Evolutionary conservation across 441 rosid genomes (phyloP).

Genomic region (Populus hybrid): DNA sequence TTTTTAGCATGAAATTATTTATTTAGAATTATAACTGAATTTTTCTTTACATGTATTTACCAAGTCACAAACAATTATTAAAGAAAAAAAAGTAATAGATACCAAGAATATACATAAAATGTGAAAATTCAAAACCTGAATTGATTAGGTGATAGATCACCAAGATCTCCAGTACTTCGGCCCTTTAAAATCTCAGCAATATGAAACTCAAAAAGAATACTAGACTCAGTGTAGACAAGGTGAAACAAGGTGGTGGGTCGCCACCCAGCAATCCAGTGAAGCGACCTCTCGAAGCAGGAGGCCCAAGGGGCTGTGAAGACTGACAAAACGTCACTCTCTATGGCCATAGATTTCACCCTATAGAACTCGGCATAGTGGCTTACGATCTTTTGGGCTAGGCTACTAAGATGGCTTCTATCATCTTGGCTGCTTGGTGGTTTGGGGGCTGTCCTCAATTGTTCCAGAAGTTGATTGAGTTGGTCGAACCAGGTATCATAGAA

Average conservation of each 20-base stretch:
- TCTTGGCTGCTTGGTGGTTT: slow-evolving; percentile 36
- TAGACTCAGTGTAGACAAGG: slow-evolving; percentile 73
- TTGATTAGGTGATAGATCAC: slow-evolving; percentile 74
- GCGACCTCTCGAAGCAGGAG: slow-evolving; percentile 69
- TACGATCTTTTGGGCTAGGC: slow-evolving; percentile 45
- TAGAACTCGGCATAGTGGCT: slow-evolving; percentile 56
- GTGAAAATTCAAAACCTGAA: slow-evolving; percentile 41
- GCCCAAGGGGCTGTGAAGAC: slow-evolving; percentile 72
- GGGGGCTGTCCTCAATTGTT: slow-evolving; percentile 47
- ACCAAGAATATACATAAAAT: not conserved
- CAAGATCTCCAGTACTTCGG: slow-evolving; percentile 64
- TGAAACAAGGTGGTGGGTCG: slow-evolving; percentile 79
- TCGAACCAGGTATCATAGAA: slow-evolving; percentile 65
- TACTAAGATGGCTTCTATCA: slow-evolving; percentile 24
- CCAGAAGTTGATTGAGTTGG: slow-evolving; percentile 47
- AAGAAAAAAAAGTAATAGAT: not conserved
- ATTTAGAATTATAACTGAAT: too few relatives aligned
- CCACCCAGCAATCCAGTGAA: slow-evolving; percentile 84
- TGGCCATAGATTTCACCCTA: slow-evolving; percentile 40
- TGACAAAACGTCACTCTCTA: slow-evolving; percentile 49
- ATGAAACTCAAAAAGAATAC: slow-evolving; percentile 71
- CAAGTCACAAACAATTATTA: not conserved
- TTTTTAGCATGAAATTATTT: not conserved
- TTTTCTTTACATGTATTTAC: too few relatives aligned
- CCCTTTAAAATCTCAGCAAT: slow-evolving; percentile 74